phyloP scores from a whole-genome alignment of 1,284 basidiomycete species.

The Pseudozyma sp. region DNA sequence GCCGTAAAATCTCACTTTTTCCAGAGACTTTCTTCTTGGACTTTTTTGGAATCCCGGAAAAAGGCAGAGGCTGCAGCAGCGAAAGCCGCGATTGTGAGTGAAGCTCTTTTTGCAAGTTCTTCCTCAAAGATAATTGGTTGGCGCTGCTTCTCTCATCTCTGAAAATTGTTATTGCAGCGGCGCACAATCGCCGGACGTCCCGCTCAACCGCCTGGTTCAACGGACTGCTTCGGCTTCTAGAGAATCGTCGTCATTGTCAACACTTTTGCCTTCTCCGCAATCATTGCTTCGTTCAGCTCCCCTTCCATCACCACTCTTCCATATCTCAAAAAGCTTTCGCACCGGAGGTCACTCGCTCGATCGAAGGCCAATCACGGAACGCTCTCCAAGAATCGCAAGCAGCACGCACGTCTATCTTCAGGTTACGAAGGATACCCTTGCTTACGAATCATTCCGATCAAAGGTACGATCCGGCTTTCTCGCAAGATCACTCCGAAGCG shows the following conservation, averaged over 20 bases:
- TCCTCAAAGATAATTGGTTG: no score
- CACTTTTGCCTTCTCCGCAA: background rate
- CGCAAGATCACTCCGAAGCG: no score
- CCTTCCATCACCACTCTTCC: background rate
- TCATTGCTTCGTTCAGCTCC: background rate
- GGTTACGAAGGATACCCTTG: no score
- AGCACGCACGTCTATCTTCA: no score
- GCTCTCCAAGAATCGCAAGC: no score
- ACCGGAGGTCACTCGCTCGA: no score
- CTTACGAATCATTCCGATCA: no score
- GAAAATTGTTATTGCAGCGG: constrained; percentile 10
- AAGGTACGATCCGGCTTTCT: no score
- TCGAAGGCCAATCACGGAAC: no score
- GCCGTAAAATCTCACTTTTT: background rate
- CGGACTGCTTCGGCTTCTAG: constrained; percentile 23
- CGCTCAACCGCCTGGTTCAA: background rate
- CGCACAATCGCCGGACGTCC: background rate
- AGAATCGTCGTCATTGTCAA: constrained; percentile 5
- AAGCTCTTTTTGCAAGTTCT: no score
- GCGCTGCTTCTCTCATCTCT: background rate
- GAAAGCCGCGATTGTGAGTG: background rate
- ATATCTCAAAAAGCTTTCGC: no score
- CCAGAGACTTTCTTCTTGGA: background rate
- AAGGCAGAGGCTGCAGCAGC: background rate
- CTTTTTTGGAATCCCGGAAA: background rate